phyloP scores from a whole-genome alignment of 257 asterid genomes.

The Solanum chiquidenum region DNA sequence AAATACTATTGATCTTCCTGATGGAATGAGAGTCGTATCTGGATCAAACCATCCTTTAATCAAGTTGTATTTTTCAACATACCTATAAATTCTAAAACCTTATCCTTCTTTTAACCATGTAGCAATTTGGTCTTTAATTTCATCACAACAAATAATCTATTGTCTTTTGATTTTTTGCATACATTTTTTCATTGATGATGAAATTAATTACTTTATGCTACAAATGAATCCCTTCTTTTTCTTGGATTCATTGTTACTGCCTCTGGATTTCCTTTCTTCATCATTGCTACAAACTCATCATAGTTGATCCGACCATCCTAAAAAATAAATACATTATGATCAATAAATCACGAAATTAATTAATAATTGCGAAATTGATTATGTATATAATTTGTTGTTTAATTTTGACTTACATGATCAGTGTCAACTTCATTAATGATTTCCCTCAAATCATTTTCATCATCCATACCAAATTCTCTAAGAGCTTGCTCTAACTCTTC shows the following conservation, averaged over 20 bases:
- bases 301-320: slow-evolving; percentile 79
- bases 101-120: background rate
- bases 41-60: background rate
- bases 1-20: background rate
- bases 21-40: background rate
- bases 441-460: slow-evolving; percentile 58
- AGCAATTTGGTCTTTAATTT: too few relatives aligned
- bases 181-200: background rate
- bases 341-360: background rate
- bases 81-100: background rate
- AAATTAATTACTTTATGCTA: background rate
- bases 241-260: slow-evolving; percentile 40
- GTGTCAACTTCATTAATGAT: slow-evolving; percentile 63
- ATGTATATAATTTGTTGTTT: background rate
- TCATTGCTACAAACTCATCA: slow-evolving; percentile 80
- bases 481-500: slow-evolving; percentile 86
- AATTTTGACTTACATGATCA: slow-evolving; percentile 40
- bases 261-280: slow-evolving; percentile 77
- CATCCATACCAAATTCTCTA: slow-evolving; percentile 61
- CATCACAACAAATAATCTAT: background rate
- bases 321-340: background rate
- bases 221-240: slow-evolving; percentile 49
- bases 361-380: background rate
- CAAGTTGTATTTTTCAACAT: background rate
- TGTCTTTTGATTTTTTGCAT: background rate